Conservation (phyloP, 768 basidiomycete genomes). For the Suillus cothurnatus region DNA sequence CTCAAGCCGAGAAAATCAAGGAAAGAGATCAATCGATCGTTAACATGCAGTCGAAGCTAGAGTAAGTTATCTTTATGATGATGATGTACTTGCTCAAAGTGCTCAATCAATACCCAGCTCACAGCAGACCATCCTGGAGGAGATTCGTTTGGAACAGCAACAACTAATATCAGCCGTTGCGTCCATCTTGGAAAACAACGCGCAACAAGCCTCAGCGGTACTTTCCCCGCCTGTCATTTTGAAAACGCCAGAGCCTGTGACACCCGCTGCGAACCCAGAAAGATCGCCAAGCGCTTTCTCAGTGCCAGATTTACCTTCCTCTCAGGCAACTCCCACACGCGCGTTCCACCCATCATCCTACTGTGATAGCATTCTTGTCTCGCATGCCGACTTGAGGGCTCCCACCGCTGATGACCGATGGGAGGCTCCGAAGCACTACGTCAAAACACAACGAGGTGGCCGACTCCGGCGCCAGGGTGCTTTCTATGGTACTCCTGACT, state of each 20-base stretch:
- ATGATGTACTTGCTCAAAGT: background rate
- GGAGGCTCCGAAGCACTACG: background rate
- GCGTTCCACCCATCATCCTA: background rate
- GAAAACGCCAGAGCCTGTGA: background rate
- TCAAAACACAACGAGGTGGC: background rate
- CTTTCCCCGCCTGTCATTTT: background rate
- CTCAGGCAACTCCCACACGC: background rate
- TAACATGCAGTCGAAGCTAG: constrained; percentile 1
- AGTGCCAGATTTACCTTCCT: background rate
- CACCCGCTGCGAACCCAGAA: background rate
- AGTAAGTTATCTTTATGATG: background rate
- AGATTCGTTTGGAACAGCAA: constrained; percentile 1
- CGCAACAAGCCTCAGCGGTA: background rate
- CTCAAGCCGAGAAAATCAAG: background rate
- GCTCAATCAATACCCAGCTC: background rate
- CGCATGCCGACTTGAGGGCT: no score
- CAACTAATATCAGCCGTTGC: background rate
- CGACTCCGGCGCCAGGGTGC: constrained; percentile 5
- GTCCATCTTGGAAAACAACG: background rate
- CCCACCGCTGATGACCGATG: background rate
- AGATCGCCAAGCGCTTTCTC: background rate
- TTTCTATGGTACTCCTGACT: constrained; percentile 8
- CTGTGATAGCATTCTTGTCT: background rate
- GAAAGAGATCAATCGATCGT: background rate
- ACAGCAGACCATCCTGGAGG: background rate